Evolutionary conservation across 2,329 filamentous ascomycete species (phyloP).

Genomic region (Fusarium gaditjirri): DNA sequence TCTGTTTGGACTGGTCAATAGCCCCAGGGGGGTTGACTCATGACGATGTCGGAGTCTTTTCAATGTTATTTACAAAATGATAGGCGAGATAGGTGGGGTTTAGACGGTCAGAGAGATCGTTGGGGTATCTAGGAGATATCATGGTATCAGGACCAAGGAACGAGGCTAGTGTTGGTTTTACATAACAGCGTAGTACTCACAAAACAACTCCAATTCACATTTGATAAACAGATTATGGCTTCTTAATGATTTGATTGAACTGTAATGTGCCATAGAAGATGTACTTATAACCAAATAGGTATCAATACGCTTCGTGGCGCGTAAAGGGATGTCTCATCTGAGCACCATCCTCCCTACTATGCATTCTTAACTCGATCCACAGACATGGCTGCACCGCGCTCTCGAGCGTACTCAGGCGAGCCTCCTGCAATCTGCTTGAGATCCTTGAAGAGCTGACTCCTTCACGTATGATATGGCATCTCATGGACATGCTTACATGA

Average conservation of each 20-base stretch:
- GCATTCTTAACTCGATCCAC: background rate
- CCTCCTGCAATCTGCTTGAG: background rate
- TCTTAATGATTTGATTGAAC: background rate
- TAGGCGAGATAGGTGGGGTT: conserved; percentile 9
- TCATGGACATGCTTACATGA: background rate
- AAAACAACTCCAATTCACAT: conserved; percentile 44
- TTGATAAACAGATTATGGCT: conserved; percentile 12
- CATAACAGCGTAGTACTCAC: conserved; percentile 14
- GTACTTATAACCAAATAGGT: background rate
- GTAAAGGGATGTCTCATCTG: background rate
- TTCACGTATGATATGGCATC: background rate
- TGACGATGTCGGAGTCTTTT: conserved; percentile 22
- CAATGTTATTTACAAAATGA: conserved; percentile 24
- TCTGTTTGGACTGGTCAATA: conserved; percentile 26
- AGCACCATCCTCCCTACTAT: background rate
- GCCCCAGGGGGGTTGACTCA: conserved; percentile 34
- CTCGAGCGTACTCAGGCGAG: background rate
- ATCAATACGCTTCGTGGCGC: background rate
- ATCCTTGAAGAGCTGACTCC: background rate
- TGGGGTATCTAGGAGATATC: conserved; percentile 19
- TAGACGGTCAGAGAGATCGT: conserved; percentile 16
- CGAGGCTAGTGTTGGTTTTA: conserved; percentile 3
- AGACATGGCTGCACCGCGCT: background rate
- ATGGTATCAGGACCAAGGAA: conserved; percentile 2
- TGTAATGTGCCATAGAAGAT: background rate